Base-by-base conservation (phyloP, 2,329 filamentous ascomycete species). In the Aspergillus floridensis region DNA sequence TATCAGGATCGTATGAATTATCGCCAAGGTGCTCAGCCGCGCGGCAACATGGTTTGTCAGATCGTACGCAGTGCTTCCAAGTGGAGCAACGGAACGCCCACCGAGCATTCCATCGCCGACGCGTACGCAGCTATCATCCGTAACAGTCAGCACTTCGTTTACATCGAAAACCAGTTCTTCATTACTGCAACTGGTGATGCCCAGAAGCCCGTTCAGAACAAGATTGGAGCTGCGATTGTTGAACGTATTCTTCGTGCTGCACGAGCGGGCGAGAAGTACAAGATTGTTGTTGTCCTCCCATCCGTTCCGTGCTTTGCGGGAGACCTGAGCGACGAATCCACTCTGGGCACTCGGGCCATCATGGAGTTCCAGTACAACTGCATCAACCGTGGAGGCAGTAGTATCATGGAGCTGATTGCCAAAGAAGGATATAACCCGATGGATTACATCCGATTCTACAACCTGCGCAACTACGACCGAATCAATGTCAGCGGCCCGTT, bases 351-450 rank as follows among this genome's bases (percentile, higher is more conserved):
- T 0, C 80, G 92, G 50, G 93, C 93, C 11, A 99, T 98, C 69
- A 98, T 99, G 92, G 93, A 98, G 73, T 98, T 96, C 73, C 95
- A 98, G 74, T 99, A 95, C 81, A 96, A 96, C 77, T 96, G 92
- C 0, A 96, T 99, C 67, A 93, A 90, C 72, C 88, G 95, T 47
- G 95, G 95, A 14, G 89, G 95, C 62, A 84, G 97, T 73, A 96
- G 92, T 22, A 98, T 99, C 57, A 96, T 90, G 71, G 92, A 87
- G 56, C 85, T 89, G 69, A 86, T 97, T 59, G 83, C 83, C 60
- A 86, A 85, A 21, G 82, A 90, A 65, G 93, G 91, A 1, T 86
- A 93, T 6, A 89, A 97, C 68, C 92, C 93, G 0, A 84, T 76
- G 72, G 77, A 97, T 56, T 86, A 98, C 76, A 88, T 99, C 48